A percentile compares a stretch with the other conserved stretches of the same genome.
These are phyloP conservation scores for Pelargonium citronellum DNA, from an alignment of 441 rosid species.

Conservation along the genomic window DNA sequence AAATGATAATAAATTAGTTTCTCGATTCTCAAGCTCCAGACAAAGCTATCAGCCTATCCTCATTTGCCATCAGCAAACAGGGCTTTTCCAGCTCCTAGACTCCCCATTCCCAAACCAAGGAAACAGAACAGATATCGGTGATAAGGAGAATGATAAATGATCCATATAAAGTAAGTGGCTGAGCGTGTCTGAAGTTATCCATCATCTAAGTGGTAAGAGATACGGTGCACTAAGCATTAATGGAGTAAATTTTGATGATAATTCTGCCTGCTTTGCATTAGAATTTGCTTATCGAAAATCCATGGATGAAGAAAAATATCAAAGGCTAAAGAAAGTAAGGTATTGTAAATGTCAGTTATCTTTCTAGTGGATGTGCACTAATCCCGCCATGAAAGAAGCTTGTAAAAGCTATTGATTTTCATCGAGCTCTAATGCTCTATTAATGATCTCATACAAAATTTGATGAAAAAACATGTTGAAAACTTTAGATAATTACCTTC, in stretches of 20 bases:
- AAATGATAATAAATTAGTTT: background rate
- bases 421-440: too few relatives aligned
- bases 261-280: background rate
- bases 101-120: background rate
- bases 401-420: background rate
- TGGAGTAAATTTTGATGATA: background rate
- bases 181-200: background rate
- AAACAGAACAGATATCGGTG: too few relatives aligned
- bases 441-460: too few relatives aligned
- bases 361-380: background rate
- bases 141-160: background rate
- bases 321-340: background rate
- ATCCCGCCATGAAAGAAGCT: background rate
- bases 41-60: background rate
- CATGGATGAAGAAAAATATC: background rate
- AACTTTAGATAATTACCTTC: too few relatives aligned
- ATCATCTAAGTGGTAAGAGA: background rate
- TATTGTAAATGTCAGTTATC: background rate
- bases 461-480: too few relatives aligned
- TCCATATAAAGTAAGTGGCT: background rate
- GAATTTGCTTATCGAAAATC: background rate
- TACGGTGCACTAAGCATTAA: background rate
- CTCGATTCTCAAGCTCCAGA: background rate
- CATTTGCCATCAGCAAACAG: background rate
- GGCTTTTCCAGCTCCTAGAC: background rate